Evolutionary conservation across 75 land plant genomes (phyloP).

Genomic region (Pseudotsuga menziesii): DNA sequence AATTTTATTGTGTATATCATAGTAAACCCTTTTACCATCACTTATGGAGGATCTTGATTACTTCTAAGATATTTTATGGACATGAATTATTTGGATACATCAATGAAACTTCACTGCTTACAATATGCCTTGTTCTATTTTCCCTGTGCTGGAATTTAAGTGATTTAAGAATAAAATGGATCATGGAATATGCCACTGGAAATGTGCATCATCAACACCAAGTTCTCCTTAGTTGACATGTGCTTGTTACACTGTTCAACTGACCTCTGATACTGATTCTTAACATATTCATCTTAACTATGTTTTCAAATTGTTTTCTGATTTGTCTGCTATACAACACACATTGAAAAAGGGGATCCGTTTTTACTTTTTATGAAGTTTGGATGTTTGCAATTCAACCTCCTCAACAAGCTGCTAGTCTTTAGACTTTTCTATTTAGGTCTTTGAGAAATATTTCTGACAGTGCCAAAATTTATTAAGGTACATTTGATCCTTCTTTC

Average conservation of each 20-base stretch:
- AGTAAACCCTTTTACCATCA: not conserved
- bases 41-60: not conserved
- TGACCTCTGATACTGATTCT: not conserved
- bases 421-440: not conserved
- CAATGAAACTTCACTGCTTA: not conserved
- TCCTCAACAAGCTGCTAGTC: not conserved
- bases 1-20: not conserved
- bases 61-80: not conserved
- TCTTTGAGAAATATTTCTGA: too few species aligned
- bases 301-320: not conserved
- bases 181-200: not conserved
- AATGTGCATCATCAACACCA: not conserved
- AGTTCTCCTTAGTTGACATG: too few species aligned
- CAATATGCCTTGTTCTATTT: not conserved
- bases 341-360: not conserved
- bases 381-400: not conserved
- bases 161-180: not conserved
- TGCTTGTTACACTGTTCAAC: not conserved
- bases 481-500: too few species aligned
- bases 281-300: not conserved
- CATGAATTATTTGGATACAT: not conserved
- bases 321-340: not conserved
- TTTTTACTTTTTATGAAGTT: not conserved
- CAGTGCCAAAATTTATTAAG: too few species aligned
- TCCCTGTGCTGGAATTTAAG: not conserved